A percentile compares a stretch with the other conserved stretches of the same genome.
These are phyloP conservation scores for Arthroderma sp. DNA, from an alignment of 2,329 filamentous ascomycete species.

Conservation along the genomic window DNA sequence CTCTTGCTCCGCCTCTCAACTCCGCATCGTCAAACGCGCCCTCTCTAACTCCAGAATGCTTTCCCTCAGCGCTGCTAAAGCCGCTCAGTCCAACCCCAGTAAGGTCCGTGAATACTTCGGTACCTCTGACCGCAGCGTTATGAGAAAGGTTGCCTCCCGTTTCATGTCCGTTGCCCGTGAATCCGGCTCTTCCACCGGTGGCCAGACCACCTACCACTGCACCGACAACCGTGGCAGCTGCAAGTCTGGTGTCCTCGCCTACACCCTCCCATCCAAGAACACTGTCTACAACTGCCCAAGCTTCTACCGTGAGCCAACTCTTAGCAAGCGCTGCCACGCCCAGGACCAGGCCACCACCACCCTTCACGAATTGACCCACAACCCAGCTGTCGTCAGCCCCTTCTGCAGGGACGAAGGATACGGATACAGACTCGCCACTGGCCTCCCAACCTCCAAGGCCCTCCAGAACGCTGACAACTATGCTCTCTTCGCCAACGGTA, in stretches of 20 bases:
- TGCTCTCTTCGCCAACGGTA: slow-evolving; percentile 42
- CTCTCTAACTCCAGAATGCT: slow-evolving; percentile 42
- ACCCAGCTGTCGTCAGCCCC: slow-evolving; percentile 40
- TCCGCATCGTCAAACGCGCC: slow-evolving; percentile 38
- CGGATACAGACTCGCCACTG: slow-evolving; percentile 41
- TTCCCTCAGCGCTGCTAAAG: slow-evolving; percentile 42
- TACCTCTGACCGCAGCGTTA: slow-evolving; percentile 37
- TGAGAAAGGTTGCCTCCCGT: slow-evolving; percentile 40
- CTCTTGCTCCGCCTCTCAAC: slow-evolving; percentile 43
- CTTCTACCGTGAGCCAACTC: slow-evolving; percentile 40
- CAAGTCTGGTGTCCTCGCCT: slow-evolving; percentile 44
- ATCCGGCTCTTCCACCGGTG: slow-evolving; percentile 41
- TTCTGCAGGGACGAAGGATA: slow-evolving; percentile 50
- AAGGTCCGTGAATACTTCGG: slow-evolving; percentile 55
- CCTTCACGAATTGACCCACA: slow-evolving; percentile 55
- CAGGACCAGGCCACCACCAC: slow-evolving; percentile 56
- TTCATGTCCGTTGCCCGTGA: slow-evolving; percentile 45
- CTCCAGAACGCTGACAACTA: slow-evolving; percentile 55
- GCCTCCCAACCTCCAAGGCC: slow-evolving; percentile 40
- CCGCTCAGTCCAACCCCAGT: slow-evolving; percentile 31
- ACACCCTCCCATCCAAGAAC: slow-evolving; percentile 44
- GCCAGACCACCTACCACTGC: slow-evolving; percentile 47
- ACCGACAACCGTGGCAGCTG: slow-evolving; percentile 46
- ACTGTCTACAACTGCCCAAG: slow-evolving; percentile 51
- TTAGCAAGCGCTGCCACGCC: slow-evolving; percentile 44